Conservation (phyloP, 73 alveolate species). For the Tetrahymena elliotti region DNA sequence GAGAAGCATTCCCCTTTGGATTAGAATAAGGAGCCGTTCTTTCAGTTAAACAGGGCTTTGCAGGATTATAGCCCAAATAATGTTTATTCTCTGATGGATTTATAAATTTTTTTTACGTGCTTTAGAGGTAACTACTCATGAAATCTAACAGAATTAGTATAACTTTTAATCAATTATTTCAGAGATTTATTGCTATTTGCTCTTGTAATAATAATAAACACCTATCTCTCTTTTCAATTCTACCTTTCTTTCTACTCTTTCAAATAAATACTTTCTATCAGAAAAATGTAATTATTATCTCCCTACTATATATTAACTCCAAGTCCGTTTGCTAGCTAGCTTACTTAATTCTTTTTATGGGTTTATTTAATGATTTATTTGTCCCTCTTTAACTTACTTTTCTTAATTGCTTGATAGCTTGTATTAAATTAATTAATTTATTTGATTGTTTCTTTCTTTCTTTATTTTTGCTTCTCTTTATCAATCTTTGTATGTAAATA, state of each 20-base stretch:
- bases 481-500: no score
- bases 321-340: neutral
- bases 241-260: no score
- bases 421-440: no score
- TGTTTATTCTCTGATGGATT: neutral
- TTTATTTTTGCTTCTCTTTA: neutral
- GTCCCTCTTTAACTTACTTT: neutral
- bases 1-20: neutral
- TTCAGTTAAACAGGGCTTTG: neutral
- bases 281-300: neutral
- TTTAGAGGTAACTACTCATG: neutral
- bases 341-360: neutral
- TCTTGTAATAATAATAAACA: neutral
- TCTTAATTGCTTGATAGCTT: no score
- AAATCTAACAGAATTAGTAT: neutral
- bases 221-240: neutral
- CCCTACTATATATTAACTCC: neutral
- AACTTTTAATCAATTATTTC: neutral
- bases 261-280: no score
- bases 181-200: neutral
- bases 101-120: neutral
- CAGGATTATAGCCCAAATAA: neutral
- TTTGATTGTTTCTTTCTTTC: neutral
- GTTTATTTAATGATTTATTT: neutral
- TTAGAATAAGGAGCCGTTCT: neutral